These are phyloP conservation scores for Mucor piriformis DNA, from an alignment of 371 early-diverging fungal genomes.

Conservation along the genomic window DNA sequence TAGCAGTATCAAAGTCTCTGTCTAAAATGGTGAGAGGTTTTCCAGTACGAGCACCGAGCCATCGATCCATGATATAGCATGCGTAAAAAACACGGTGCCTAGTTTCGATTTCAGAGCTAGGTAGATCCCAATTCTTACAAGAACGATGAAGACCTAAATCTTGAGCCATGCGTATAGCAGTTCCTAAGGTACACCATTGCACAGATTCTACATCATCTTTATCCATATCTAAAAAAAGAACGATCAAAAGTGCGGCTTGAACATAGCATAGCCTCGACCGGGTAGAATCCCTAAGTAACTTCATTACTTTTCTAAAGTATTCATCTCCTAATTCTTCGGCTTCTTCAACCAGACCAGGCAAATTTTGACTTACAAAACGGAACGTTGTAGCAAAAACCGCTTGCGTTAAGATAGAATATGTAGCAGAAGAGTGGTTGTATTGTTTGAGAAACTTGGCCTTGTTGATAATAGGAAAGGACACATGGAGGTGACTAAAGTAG, in stretches of 20 bases:
- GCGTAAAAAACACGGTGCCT: conserved; percentile 67
- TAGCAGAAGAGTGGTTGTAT: conserved; percentile 23
- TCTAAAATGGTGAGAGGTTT: conserved; percentile 52
- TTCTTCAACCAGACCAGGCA: conserved; percentile 28
- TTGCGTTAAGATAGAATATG: conserved; percentile 48
- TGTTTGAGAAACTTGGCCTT: conserved; percentile 50
- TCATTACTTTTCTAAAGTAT: conserved; percentile 44
- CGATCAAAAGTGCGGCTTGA: conserved; percentile 46
- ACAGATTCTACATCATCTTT: conserved; percentile 45
- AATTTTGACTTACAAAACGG: conserved; percentile 37
- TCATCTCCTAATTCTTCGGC: conserved; percentile 32
- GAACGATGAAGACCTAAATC: conserved; percentile 69
- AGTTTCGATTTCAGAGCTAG: conserved; percentile 56
- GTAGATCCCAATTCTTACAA: conserved; percentile 51
- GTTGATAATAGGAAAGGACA: conserved; percentile 58
- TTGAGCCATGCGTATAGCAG: conserved; percentile 68
- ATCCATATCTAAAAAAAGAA: conserved; percentile 49
- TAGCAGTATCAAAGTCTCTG: conserved; percentile 47
- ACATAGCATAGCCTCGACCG: conserved; percentile 43
- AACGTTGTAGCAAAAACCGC: conserved; percentile 57
- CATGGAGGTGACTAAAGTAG: conserved; percentile 58
- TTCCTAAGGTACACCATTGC: conserved; percentile 63
- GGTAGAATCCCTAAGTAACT: conserved; percentile 33
- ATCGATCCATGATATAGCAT: conserved; percentile 61
- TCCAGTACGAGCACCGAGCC: conserved; percentile 47